Evolutionary conservation across 2,329 filamentous ascomycete genomes (phyloP).

Genomic region (Sodiomyces alkalinus): DNA sequence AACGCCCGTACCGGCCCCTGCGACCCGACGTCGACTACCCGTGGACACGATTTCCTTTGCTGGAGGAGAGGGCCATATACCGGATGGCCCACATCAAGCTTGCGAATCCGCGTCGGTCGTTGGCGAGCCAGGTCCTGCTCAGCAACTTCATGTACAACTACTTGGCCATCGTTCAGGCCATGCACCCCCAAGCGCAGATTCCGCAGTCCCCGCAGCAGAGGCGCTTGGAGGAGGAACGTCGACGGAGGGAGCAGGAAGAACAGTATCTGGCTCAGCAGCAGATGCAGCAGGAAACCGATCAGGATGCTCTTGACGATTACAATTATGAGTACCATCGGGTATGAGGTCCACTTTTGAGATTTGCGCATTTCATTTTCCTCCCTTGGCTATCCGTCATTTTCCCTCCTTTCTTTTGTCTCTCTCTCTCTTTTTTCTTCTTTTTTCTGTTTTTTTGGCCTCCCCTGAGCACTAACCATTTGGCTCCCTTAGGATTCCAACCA

Average conservation of each 20-base stretch:
- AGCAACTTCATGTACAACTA: conserved; percentile 99
- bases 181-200: conserved; percentile 91
- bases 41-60: conserved; percentile 87
- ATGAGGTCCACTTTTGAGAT: too few relatives aligned
- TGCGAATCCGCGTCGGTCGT: conserved; percentile 82
- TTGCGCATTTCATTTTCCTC: too few relatives aligned
- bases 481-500: conserved; percentile 30
- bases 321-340: conserved; percentile 39
- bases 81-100: conserved; percentile 98
- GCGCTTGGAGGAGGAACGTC: conserved; percentile 39
- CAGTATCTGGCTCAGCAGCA: conserved; percentile 31
- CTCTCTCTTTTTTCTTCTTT: too few relatives aligned
- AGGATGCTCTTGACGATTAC: conserved; percentile 31
- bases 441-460: too few relatives aligned
- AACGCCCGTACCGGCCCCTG: conserved; percentile 54
- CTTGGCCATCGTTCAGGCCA: conserved; percentile 93
- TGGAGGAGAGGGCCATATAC: conserved; percentile 94
- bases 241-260: conserved; percentile 33
- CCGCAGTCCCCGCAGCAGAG: conserved; percentile 68
- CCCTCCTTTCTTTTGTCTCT: too few relatives aligned
- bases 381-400: too few relatives aligned
- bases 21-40: conserved; percentile 87
- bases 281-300: conserved; percentile 19
- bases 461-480: conserved; percentile 4
- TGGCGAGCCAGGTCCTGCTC: conserved; percentile 88